Conservation (phyloP, 495 filamentous ascomycete genomes). For the Cercophora sp. region DNA sequence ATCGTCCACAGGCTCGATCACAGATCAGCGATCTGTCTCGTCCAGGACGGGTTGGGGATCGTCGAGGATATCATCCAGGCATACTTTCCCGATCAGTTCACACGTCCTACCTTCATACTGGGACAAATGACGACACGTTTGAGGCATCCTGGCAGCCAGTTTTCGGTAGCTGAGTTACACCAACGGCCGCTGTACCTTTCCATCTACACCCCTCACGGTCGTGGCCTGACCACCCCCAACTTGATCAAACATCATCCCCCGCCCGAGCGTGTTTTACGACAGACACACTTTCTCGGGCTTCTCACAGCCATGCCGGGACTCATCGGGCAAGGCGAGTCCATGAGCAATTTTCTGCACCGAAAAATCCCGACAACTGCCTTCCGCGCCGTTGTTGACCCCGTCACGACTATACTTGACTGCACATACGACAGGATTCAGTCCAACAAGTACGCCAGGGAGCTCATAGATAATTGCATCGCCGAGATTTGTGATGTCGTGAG, state of each 20-base stretch:
- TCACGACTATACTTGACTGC: constrained; percentile 70
- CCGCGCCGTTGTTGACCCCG: constrained; percentile 68
- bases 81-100: constrained; percentile 60
- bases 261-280: constrained; percentile 20
- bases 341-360: constrained; percentile 26
- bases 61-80: constrained; percentile 65
- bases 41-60: constrained; percentile 80
- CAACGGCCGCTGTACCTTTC: constrained; percentile 26
- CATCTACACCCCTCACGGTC: constrained; percentile 5
- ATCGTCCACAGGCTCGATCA: constrained; percentile 64
- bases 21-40: constrained; percentile 70
- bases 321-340: constrained; percentile 17
- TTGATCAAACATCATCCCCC: constrained; percentile 19
- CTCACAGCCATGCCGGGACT: constrained; percentile 28
- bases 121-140: constrained; percentile 68
- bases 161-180: constrained; percentile 60
- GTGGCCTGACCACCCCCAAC: neutral
- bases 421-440: constrained; percentile 64
- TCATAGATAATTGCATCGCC: constrained; percentile 63
- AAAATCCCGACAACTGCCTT: constrained; percentile 75
- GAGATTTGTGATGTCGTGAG: constrained; percentile 41
- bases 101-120: constrained; percentile 70
- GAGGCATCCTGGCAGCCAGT: constrained; percentile 36
- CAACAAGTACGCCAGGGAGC: constrained; percentile 55
- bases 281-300: constrained; percentile 27